Conservation (phyloP, 2,329 filamentous ascomycete genomes). For the Paecilomyces sp. region DNA sequence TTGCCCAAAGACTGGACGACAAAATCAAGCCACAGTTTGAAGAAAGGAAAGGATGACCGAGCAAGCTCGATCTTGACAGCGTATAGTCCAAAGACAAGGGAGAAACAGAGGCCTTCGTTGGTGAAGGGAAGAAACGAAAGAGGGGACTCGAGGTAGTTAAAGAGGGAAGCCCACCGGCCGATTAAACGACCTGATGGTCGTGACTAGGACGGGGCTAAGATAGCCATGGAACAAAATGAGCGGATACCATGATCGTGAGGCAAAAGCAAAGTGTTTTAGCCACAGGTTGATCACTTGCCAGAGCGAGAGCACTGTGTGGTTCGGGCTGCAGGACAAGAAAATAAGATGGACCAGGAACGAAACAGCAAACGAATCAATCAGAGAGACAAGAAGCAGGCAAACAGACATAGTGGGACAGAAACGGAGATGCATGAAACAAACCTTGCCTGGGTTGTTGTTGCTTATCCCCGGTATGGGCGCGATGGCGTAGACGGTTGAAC, state of each 20-base stretch:
- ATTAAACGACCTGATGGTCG: neutral
- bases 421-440: neutral
- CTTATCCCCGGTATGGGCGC: conserved; percentile 10
- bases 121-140: neutral
- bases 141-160: neutral
- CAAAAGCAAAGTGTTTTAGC: neutral
- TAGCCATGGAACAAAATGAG: neutral
- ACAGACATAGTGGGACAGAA: neutral
- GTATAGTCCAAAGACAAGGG: neutral
- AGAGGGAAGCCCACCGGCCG: neutral
- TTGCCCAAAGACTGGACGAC: neutral
- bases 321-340: neutral
- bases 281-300: neutral
- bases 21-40: neutral
- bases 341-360: neutral
- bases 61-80: conserved; percentile 1
- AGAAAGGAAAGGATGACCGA: neutral
- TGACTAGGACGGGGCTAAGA: neutral
- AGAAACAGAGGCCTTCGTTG: neutral
- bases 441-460: conserved; percentile 3
- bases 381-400: neutral
- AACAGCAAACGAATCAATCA: neutral
- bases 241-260: neutral
- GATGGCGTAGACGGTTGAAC: conserved; percentile 11
- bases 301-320: neutral